These are phyloP conservation scores for Beauveria caledonica DNA, from an alignment of 2,329 filamentous ascomycete genomes.

Conservation along the genomic window DNA sequence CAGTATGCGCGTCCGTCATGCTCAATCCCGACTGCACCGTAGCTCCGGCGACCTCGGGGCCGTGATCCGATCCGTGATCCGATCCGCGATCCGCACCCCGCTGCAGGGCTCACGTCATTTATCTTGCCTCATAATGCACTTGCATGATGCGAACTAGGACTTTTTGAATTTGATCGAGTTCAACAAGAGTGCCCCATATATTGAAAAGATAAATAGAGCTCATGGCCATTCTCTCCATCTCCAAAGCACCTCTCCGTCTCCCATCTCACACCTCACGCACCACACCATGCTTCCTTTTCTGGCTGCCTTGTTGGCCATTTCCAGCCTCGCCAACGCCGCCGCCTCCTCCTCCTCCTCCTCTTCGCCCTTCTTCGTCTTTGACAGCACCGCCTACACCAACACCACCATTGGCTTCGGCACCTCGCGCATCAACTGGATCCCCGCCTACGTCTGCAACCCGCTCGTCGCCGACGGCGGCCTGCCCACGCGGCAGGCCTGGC, in stretches of 20 bases:
- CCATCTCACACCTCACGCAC: not conserved
- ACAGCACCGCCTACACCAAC: conserved; percentile 10
- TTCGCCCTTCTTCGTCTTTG: conserved; percentile 7
- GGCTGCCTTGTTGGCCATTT: not conserved
- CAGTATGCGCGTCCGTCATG: not conserved
- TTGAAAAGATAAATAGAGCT: not conserved
- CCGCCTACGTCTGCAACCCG: conserved; percentile 6
- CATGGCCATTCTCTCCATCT: not conserved
- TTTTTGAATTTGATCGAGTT: not conserved
- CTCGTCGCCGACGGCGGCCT: not conserved
- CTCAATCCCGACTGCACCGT: not conserved
- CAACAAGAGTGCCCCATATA: no score
- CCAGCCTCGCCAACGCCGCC: not conserved
- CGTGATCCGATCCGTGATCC: not conserved
- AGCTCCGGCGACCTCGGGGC: not conserved
- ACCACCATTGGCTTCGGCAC: conserved; percentile 9
- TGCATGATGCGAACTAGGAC: not conserved
- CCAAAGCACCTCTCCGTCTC: not conserved
- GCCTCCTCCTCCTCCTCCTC: no score
- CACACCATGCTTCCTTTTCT: not conserved
- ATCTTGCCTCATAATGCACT: not conserved
- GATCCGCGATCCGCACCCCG: not conserved
- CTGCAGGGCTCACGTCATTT: not conserved
- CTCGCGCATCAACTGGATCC: conserved; percentile 11
- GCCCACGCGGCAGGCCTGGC: conserved; percentile 1